These are phyloP conservation scores for Arachis stenosperma DNA, from an alignment of 306 rosid species.

Conservation along the genomic window DNA sequence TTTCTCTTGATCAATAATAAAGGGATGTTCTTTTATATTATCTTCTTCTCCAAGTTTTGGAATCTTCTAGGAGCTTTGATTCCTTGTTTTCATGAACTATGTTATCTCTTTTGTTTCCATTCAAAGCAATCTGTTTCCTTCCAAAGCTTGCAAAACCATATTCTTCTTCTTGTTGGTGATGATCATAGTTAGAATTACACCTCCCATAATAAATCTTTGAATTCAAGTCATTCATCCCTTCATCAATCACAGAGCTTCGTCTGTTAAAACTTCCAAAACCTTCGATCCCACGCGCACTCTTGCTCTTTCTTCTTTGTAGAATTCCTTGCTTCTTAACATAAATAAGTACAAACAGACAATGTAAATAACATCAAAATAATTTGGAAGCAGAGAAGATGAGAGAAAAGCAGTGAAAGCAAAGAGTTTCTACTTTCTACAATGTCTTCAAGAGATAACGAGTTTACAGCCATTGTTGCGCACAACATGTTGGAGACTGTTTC, in stretches of 20 bases:
- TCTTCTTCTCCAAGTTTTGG: too few relatives aligned
- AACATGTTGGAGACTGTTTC: too few relatives aligned
- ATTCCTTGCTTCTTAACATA: conserved; percentile 37
- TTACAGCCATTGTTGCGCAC: too few relatives aligned
- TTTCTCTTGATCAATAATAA: conserved; percentile 46
- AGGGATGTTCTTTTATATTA: conserved; percentile 43
- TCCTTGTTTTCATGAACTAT: conserved; percentile 24
- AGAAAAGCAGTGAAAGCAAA: too few relatives aligned
- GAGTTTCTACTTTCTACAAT: too few relatives aligned
- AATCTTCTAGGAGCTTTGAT: conserved; percentile 18
- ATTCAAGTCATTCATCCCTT: conserved; percentile 34
- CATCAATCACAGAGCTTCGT: conserved; percentile 39
- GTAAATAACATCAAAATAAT: too few relatives aligned
- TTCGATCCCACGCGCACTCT: conserved; percentile 62
- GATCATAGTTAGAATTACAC: conserved; percentile 46
- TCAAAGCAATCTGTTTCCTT: not conserved
- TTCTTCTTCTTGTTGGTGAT: conserved; percentile 22
- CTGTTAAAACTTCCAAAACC: conserved; percentile 72
- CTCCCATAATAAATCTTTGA: conserved; percentile 39
- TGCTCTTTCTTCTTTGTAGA: conserved; percentile 58
- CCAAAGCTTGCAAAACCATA: conserved; percentile 3
- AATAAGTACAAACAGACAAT: too few relatives aligned
- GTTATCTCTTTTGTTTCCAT: conserved; percentile 16
- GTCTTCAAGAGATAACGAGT: too few relatives aligned
- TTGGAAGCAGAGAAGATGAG: too few relatives aligned